Evolutionary conservation across 768 basidiomycete species (phyloP), one percentile per base, ranked within the genome.

Genomic region (Pilatotrama ljubarskyi): DNA sequence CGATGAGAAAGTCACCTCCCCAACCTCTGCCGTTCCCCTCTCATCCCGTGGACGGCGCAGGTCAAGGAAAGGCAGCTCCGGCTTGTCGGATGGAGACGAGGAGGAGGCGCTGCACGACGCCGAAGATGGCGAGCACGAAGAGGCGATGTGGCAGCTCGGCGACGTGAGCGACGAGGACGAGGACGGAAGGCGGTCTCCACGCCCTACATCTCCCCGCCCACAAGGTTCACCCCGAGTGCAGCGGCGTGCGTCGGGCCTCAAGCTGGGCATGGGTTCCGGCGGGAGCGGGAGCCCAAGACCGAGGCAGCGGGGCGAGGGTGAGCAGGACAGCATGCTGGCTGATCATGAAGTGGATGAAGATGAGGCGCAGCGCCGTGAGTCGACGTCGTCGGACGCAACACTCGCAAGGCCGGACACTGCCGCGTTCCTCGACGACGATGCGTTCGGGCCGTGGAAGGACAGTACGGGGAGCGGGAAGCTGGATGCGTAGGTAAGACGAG

Each of bases 151-250:
- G 91, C 80, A 86, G 46, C 78, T 93, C 2, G 89, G 91, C 1
- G 84, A 89, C 25, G 83, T 77, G 22, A 88, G 86, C 56, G 90
- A 90, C 5, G 88, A 90, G 20, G 83, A 81, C 10, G 80, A 80
- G 29, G 79, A 79, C 42, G 49, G 54, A 6, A 35, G 24, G 2
- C 55, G 76, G 77, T 64, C 77, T 72, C 14, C 62, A 73, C 26
- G 71, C 13, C 25, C 47, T 13, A 40, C 22, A 64, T 53, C 72
- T 70, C 50, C 70, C 67, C 59, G 44, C 24, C 8, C 55, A 43
- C 42, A 40, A 17, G 41, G 20, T 17, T 56, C 62, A 4, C 62
- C 62, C 3, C 53, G 43, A 10, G 3, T 55, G 1, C 49, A 55
- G 25, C 62, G 58, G 11, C 61, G 55, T 24, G 38, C 59, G 0